phyloP scores from a whole-genome alignment of 306 rosid genomes.

The Pueraria montana region DNA sequence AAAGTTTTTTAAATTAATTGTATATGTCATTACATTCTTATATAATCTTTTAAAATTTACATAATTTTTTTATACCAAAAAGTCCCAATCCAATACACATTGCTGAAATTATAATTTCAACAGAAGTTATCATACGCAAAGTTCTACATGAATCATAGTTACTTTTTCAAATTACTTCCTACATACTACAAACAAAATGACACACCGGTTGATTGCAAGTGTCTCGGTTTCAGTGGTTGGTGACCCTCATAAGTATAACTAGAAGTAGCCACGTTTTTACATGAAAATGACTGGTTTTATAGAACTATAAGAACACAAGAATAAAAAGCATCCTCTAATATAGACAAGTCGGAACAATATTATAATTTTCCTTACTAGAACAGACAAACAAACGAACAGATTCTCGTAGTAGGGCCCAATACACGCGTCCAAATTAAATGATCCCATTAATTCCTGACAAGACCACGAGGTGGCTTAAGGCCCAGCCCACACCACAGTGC shows the following conservation, averaged over 20 bases:
- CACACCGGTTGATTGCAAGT: background rate
- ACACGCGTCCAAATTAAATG: background rate
- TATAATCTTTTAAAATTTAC: no score
- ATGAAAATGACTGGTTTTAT: background rate
- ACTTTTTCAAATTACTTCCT: no score
- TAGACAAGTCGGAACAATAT: background rate
- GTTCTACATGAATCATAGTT: no score
- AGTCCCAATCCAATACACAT: no score
- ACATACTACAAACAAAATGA: background rate
- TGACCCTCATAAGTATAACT: background rate
- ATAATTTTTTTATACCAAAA: no score
- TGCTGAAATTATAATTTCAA: no score
- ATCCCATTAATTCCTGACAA: constrained; percentile 25
- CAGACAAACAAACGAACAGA: background rate
- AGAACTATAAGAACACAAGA: background rate
- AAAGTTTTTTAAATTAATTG: no score
- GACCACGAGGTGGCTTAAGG: background rate
- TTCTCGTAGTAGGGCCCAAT: background rate
- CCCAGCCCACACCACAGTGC: background rate
- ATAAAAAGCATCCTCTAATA: background rate
- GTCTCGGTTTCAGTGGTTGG: background rate
- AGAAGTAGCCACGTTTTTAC: background rate
- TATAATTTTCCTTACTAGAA: background rate
- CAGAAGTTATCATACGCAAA: background rate
- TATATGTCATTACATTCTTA: no score